Percentiles rank a stretch among this genome's conserved stretches.
These are phyloP conservation scores for Clausena lansium DNA, from an alignment of 345 rosid species.

Conservation along the genomic window DNA sequence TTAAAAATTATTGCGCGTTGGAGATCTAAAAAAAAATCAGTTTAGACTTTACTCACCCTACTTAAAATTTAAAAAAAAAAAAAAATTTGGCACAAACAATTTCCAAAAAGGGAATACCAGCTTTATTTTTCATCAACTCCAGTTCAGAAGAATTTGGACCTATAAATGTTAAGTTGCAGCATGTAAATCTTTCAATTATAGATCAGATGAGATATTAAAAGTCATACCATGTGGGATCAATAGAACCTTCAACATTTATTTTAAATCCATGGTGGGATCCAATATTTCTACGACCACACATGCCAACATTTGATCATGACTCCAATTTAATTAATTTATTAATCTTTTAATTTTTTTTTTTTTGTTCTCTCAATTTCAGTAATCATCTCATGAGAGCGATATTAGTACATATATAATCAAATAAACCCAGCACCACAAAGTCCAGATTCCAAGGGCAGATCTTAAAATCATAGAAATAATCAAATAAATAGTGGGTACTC, in stretches of 20 bases:
- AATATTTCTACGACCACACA: not conserved
- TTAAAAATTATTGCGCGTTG: too few species aligned
- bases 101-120: too few species aligned
- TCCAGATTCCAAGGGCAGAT: constrained; percentile 44
- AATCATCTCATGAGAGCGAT: not conserved
- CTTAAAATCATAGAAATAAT: constrained; percentile 4
- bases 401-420: not conserved
- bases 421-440: constrained; percentile 15
- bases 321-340: not conserved
- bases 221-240: not conserved
- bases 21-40: too few species aligned
- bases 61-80: too few species aligned
- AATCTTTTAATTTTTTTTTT: not conserved
- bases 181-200: too few species aligned
- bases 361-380: not conserved
- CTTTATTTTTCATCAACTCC: too few species aligned
- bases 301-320: constrained; percentile 4
- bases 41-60: too few species aligned
- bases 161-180: too few species aligned
- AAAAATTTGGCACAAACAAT: too few species aligned
- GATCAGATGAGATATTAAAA: too few species aligned
- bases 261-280: constrained; percentile 6
- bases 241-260: not conserved
- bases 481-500: not conserved
- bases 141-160: too few species aligned